Conservation (phyloP, 768 basidiomycete genomes). For the Rhodotorula toruloides region DNA sequence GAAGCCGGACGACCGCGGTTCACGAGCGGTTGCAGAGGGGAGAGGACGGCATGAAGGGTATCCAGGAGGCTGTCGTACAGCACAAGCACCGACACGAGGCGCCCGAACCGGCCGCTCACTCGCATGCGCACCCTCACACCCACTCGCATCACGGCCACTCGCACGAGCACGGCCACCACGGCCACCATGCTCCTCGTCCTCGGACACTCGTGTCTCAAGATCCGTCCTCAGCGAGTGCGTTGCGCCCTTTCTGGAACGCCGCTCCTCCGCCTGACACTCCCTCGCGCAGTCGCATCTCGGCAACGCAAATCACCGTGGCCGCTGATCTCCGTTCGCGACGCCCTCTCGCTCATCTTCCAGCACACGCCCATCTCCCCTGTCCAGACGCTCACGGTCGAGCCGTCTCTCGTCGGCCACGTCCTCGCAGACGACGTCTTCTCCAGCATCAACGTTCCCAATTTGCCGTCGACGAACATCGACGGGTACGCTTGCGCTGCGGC, state of each 20-base stretch:
- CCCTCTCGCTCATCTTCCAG: conserved; percentile 56
- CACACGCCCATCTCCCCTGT: conserved; percentile 44
- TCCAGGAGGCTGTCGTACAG: not conserved
- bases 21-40: conserved; percentile 13
- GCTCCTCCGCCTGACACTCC: conserved; percentile 46
- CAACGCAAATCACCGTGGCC: conserved; percentile 73
- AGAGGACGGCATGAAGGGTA: conserved; percentile 7
- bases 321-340: conserved; percentile 61
- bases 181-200: conserved; percentile 52
- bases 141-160: conserved; percentile 49
- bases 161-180: conserved; percentile 31
- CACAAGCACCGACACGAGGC: conserved; percentile 34
- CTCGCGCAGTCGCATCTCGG: conserved; percentile 52
- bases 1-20: conserved; percentile 5
- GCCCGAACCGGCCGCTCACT: not conserved
- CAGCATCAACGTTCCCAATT: conserved; percentile 59
- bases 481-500: conserved; percentile 78
- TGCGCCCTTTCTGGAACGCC: no score
- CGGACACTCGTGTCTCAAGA: conserved; percentile 63
- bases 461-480: conserved; percentile 74
- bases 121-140: conserved; percentile 25
- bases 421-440: conserved; percentile 71
- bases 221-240: conserved; percentile 51
- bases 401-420: conserved; percentile 60
- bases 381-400: conserved; percentile 47